A percentile compares a stretch with the other conserved stretches of the same genome.
phyloP scores from a whole-genome alignment of 257 asterid species.

The Rehmannia glutinosa region DNA sequence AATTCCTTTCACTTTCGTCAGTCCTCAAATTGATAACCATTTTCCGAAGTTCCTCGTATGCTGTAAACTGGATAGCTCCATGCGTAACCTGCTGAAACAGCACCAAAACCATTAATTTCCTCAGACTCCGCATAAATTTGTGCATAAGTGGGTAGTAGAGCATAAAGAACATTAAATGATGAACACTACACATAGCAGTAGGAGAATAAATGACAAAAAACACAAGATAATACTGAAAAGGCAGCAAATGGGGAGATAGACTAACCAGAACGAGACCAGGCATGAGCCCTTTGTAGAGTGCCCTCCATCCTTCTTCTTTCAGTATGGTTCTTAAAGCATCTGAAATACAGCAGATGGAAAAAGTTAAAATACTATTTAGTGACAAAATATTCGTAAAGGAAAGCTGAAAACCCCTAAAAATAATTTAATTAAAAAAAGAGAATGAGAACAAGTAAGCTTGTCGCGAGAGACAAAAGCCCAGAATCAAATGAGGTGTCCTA shows the following conservation, averaged over 20 bases:
- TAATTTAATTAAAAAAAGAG: not conserved
- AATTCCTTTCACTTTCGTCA: constrained; percentile 25
- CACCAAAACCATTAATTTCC: constrained; percentile 23
- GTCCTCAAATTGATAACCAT: constrained; percentile 38
- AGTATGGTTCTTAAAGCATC: constrained; percentile 89
- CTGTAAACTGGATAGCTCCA: constrained; percentile 95
- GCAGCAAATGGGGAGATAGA: constrained; percentile 14
- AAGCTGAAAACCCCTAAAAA: not conserved
- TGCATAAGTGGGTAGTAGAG: constrained; percentile 6
- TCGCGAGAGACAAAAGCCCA: not conserved
- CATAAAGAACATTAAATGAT: not conserved
- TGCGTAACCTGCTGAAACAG: constrained; percentile 85
- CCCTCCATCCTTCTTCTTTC: constrained; percentile 93
- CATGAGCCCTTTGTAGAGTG: constrained; percentile 83
- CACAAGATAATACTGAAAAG: not conserved
- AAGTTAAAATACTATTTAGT: not conserved
- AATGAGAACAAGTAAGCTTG: not conserved
- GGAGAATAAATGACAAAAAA: not conserved
- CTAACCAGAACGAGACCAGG: constrained; percentile 90
- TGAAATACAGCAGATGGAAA: constrained; percentile 30
- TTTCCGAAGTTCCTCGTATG: constrained; percentile 89
- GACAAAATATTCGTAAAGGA: not conserved
- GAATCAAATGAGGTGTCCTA: not conserved
- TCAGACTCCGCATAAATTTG: not conserved
- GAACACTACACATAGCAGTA: not conserved